phyloP scores from a whole-genome alignment of 2,329 filamentous ascomycete genomes.

The Clathrospora elynae region DNA sequence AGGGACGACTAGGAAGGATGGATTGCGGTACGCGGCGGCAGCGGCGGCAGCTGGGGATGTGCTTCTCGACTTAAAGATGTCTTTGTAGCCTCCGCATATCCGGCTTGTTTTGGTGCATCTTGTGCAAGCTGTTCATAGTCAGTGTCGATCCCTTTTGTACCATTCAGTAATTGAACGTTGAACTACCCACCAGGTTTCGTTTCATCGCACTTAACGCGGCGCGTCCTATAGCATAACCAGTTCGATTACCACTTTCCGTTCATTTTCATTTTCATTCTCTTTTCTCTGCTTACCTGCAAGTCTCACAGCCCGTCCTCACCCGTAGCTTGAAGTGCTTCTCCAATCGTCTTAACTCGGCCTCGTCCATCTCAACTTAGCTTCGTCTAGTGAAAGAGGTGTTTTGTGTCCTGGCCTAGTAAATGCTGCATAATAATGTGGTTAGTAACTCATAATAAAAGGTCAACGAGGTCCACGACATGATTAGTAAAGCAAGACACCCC shows the following conservation, averaged over 20 bases:
- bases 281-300: conserved; percentile 31
- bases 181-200: too few species aligned
- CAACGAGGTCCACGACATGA: too few species aligned
- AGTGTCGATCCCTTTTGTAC: too few species aligned
- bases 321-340: conserved; percentile 38
- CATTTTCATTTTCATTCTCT: not conserved
- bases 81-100: conserved; percentile 47
- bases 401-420: not conserved
- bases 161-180: too few species aligned
- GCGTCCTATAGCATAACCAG: conserved; percentile 28
- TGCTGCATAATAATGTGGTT: too few species aligned
- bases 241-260: not conserved
- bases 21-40: conserved; percentile 34
- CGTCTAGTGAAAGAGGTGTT: not conserved
- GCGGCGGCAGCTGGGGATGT: conserved; percentile 22
- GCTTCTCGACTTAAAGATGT: conserved; percentile 17
- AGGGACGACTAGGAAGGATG: conserved; percentile 37
- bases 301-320: conserved; percentile 40
- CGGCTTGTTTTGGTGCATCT: conserved; percentile 47
- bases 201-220: conserved; percentile 48
- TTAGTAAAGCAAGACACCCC: too few species aligned
- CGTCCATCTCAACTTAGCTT: conserved; percentile 25
- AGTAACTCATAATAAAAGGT: too few species aligned
- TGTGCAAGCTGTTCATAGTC: conserved; percentile 39
- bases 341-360: conserved; percentile 29